These are phyloP conservation scores for Ophiostoma pallidulum DNA, from an alignment of 2,329 filamentous ascomycete species.

Conservation along the genomic window DNA sequence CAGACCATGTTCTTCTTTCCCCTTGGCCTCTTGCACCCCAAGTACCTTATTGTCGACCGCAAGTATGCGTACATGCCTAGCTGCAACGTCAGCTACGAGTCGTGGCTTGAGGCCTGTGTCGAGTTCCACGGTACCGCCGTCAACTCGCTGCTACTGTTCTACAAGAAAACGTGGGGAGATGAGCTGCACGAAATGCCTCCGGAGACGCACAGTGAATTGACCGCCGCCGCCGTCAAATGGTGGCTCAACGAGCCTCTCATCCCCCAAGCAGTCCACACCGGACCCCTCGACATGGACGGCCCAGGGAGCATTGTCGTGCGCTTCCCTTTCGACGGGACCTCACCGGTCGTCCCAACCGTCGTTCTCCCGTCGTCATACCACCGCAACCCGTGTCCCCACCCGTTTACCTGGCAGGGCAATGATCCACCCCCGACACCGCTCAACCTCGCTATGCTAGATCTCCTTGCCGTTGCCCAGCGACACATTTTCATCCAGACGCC, in stretches of 20 bases:
- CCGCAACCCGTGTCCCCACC: conserved; percentile 53
- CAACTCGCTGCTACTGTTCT: conserved; percentile 54
- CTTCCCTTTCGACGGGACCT: conserved; percentile 4
- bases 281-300: conserved; percentile 11
- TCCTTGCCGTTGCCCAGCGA: conserved; percentile 48
- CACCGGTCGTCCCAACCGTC: conserved; percentile 32
- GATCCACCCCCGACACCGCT: conserved; percentile 49
- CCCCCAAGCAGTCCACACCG: neutral
- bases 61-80: conserved; percentile 59
- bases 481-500: conserved; percentile 65
- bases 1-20: conserved; percentile 74
- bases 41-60: conserved; percentile 68
- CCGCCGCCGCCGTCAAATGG: too few relatives aligned
- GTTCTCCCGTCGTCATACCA: conserved; percentile 69
- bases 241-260: too few relatives aligned
- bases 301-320: conserved; percentile 13
- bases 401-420: conserved; percentile 43
- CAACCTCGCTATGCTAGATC: conserved; percentile 53
- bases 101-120: conserved; percentile 76
- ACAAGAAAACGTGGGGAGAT: conserved; percentile 56
- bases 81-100: conserved; percentile 79
- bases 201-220: too few relatives aligned
- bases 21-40: conserved; percentile 81
- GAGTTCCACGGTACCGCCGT: conserved; percentile 56
- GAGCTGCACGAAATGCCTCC: conserved; percentile 13